phyloP scores from a whole-genome alignment of 257 asterid species.

The Cruciata laevipes region DNA sequence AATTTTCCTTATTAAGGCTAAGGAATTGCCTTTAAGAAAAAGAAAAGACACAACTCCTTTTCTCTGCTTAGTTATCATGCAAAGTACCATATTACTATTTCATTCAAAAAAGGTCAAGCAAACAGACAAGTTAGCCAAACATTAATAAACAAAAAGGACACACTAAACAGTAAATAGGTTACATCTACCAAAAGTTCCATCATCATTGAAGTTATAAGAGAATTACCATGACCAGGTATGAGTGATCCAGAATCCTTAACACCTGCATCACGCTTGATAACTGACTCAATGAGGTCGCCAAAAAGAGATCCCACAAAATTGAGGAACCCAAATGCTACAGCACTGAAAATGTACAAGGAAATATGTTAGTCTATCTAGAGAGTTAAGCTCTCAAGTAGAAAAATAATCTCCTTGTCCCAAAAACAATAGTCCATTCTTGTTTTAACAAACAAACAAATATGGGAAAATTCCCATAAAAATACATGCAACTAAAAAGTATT shows the following conservation, averaged over 20 bases:
- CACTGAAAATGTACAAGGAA: constrained; percentile 35
- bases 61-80: neutral
- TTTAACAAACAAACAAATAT: too few species aligned
- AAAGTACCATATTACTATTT: neutral
- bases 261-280: constrained; percentile 99
- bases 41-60: neutral
- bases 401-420: neutral
- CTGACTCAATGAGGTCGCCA: constrained; percentile 90
- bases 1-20: too few species aligned
- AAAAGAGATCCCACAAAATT: constrained; percentile 88
- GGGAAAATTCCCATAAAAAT: too few species aligned
- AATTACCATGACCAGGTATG: constrained; percentile 95
- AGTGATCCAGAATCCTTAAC: constrained; percentile 97
- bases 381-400: neutral
- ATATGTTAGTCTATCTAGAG: neutral
- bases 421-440: neutral
- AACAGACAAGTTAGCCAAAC: neutral
- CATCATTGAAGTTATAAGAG: neutral
- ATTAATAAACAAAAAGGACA: neutral
- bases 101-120: neutral
- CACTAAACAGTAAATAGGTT: neutral
- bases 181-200: neutral
- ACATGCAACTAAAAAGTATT: neutral
- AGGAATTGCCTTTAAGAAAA: too few species aligned
- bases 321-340: constrained; percentile 71